Evolutionary conservation across 192 early-diverging fungal species (phyloP).

Genomic region (Coemansia sp.): DNA sequence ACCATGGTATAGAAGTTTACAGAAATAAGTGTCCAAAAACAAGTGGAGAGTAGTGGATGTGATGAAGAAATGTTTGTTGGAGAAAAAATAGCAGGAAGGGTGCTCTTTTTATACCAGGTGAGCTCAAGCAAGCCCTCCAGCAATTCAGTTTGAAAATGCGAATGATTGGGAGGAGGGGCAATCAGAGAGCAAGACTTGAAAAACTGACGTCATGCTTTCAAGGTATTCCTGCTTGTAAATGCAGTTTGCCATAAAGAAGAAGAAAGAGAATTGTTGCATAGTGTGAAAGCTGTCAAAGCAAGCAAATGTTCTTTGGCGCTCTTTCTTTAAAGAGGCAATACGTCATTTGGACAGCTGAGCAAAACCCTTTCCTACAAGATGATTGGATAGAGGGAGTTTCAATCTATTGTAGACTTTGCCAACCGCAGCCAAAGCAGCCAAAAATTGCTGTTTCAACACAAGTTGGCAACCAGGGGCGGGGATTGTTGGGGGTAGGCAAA

Average conservation of each 20-base stretch:
- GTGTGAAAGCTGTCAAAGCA: too few species aligned
- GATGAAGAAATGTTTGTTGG: not conserved
- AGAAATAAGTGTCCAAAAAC: not conserved
- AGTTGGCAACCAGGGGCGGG: not conserved
- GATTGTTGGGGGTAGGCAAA: too few species aligned
- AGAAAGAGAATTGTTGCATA: too few species aligned
- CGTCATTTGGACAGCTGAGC: too few species aligned
- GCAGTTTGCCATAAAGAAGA: too few species aligned
- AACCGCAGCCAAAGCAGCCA: not conserved
- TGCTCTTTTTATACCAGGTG: not conserved
- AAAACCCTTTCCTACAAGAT: not conserved
- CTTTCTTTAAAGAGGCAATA: too few species aligned
- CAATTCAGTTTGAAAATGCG: not conserved
- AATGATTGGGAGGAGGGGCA: not conserved
- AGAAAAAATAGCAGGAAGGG: not conserved
- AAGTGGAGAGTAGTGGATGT: not conserved
- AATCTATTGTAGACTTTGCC: not conserved
- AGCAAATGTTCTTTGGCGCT: too few species aligned
- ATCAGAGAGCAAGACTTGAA: not conserved
- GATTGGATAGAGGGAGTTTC: not conserved
- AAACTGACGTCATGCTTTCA: not conserved
- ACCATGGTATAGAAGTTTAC: too few species aligned
- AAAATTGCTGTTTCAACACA: not conserved
- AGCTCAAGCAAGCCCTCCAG: not conserved
- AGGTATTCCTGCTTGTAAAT: too few species aligned